Evolutionary conservation across 768 basidiomycete species (phyloP).

Genomic region (Boletellus sp.): DNA sequence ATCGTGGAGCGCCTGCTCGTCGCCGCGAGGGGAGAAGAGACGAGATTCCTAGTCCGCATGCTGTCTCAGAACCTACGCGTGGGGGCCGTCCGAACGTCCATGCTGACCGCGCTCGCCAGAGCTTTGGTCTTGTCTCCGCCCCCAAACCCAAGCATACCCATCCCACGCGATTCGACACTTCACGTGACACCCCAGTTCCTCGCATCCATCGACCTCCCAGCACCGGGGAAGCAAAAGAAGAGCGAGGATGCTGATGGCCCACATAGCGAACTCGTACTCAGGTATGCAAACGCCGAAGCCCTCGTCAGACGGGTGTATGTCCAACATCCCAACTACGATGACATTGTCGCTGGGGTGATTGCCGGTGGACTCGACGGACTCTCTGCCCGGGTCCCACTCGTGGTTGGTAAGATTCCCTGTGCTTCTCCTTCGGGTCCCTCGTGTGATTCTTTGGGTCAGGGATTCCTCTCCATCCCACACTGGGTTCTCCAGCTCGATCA

Average conservation of each 20-base stretch:
- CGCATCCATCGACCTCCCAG: slow-evolving; percentile 16
- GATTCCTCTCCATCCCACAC: slow-evolving; percentile 79
- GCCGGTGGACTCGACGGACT: slow-evolving; percentile 60
- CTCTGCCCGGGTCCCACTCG: slow-evolving; percentile 56
- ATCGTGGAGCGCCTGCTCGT: slow-evolving; percentile 81
- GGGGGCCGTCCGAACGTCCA: slow-evolving; percentile 81
- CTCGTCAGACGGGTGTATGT: slow-evolving; percentile 70
- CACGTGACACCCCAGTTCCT: slow-evolving; percentile 23
- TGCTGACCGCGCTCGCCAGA: slow-evolving; percentile 76
- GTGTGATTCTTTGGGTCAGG: slow-evolving; percentile 39
- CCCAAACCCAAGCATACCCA: slow-evolving; percentile 17
- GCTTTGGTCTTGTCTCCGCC: slow-evolving; percentile 65
- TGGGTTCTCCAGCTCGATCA: slow-evolving; percentile 84
- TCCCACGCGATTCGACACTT: slow-evolving; percentile 23
- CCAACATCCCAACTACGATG: slow-evolving; percentile 71
- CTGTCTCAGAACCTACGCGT: slow-evolving; percentile 77
- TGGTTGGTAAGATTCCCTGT: slow-evolving; percentile 53
- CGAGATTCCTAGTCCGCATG: slow-evolving; percentile 75
- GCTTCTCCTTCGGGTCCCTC: slow-evolving; percentile 6
- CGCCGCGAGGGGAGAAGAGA: slow-evolving; percentile 81
- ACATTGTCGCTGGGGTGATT: slow-evolving; percentile 61
- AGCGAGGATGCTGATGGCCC: slow-evolving; percentile 17
- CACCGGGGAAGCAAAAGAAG: slow-evolving; percentile 30
- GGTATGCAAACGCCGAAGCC: slow-evolving; percentile 56
- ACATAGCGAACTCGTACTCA: slow-evolving; percentile 36